Percentiles rank a stretch among this genome's conserved stretches.
Conservation (phyloP, 305 asterid species). For the Solanum hybrid region DNA sequence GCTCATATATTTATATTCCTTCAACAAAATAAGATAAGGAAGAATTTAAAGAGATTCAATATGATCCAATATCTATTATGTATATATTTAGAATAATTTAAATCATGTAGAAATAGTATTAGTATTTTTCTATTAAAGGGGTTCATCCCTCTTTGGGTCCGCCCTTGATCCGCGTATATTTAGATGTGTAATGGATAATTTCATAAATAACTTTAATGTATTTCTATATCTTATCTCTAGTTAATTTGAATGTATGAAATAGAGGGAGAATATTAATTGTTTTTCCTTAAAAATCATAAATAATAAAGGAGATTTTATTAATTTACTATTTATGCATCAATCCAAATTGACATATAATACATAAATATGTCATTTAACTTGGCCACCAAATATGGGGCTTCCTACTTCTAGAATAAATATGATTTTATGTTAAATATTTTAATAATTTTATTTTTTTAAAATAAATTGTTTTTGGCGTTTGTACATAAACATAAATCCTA, state of each 20-base stretch:
- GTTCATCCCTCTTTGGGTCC: neutral
- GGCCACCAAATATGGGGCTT: neutral
- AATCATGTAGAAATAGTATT: too few species aligned
- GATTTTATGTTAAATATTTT: too few species aligned
- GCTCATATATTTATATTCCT: neutral
- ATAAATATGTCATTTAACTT: neutral
- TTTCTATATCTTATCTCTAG: neutral
- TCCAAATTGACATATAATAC: too few species aligned
- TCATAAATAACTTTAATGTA: neutral
- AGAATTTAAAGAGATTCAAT: too few species aligned
- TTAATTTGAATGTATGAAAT: neutral
- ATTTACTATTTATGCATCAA: neutral
- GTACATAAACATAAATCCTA: too few species aligned
- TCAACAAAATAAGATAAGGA: neutral
- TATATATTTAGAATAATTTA: neutral
- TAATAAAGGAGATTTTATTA: too few species aligned
- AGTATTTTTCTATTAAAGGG: neutral
- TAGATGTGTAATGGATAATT: neutral
- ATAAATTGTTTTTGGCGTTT: too few species aligned
- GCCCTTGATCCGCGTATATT: neutral
- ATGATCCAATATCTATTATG: neutral
- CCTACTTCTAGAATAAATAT: neutral
- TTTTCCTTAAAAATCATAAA: neutral
- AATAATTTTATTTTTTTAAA: too few species aligned
- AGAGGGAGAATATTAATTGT: neutral